Conservation (phyloP, 73 alveolate genomes). For the Blepharisma stoltei region DNA sequence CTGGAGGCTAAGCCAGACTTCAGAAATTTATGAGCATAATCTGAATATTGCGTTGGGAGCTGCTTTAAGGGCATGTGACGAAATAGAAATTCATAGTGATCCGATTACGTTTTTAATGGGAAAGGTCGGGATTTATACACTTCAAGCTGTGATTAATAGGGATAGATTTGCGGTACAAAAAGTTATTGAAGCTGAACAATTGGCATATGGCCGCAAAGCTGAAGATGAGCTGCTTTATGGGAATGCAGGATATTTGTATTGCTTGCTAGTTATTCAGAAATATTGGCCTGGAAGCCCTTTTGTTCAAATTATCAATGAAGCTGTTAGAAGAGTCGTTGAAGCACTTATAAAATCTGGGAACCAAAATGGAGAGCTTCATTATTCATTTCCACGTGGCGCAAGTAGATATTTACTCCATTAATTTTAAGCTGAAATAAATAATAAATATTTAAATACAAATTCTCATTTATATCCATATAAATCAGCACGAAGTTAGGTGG, state of each 20-base stretch:
- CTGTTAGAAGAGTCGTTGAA: constrained; percentile 19
- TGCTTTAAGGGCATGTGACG: background rate
- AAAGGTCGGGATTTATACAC: background rate
- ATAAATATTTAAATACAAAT: no score
- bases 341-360: constrained; percentile 25
- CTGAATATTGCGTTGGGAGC: background rate
- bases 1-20: background rate
- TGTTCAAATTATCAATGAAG: constrained; percentile 28
- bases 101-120: constrained; percentile 10
- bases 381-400: constrained; percentile 29
- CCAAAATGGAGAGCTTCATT: constrained; percentile 11
- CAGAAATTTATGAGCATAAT: background rate
- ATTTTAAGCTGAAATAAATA: no score
- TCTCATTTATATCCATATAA: no score
- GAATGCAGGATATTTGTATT: constrained; percentile 86
- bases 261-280: constrained; percentile 66
- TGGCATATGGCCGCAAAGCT: constrained; percentile 15
- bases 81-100: background rate
- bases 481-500: no score
- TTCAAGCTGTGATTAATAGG: background rate
- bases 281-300: constrained; percentile 33
- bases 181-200: background rate
- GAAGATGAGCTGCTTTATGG: constrained; percentile 93
- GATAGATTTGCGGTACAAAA: background rate
- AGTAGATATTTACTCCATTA: constrained; percentile 57